These are phyloP conservation scores for Zychaea mexicana DNA, from an alignment of 371 early-diverging fungal species.

Conservation along the genomic window DNA sequence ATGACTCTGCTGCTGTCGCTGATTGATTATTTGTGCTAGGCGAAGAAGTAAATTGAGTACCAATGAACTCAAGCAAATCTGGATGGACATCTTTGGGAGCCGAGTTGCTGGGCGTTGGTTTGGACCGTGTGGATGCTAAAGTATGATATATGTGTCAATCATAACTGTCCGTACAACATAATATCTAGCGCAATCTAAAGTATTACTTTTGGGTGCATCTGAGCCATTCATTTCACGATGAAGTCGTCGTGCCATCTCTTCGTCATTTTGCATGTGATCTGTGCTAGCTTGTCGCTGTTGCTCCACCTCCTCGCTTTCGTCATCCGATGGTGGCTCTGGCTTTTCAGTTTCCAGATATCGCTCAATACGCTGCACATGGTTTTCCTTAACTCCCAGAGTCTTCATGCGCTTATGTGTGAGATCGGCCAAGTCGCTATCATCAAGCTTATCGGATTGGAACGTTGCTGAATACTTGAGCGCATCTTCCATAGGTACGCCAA, in stretches of 20 bases:
- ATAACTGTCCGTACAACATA: neutral
- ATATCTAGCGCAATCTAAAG: slow-evolving; percentile 5
- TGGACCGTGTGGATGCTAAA: slow-evolving; percentile 16
- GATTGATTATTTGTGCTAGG: slow-evolving; percentile 15
- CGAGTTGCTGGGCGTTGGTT: slow-evolving; percentile 45
- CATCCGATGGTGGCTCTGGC: slow-evolving; percentile 41
- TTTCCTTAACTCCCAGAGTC: slow-evolving; percentile 80
- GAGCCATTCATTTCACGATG: slow-evolving; percentile 56
- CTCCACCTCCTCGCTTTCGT: slow-evolving; percentile 27
- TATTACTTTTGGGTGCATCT: slow-evolving; percentile 21
- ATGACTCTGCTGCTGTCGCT: neutral
- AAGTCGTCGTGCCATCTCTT: slow-evolving; percentile 72
- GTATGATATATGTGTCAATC: neutral
- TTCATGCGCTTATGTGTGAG: slow-evolving; percentile 76
- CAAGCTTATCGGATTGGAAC: slow-evolving; percentile 85
- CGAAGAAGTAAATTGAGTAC: slow-evolving; percentile 28
- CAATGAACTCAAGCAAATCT: slow-evolving; percentile 39
- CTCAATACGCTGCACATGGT: slow-evolving; percentile 78
- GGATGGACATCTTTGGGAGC: slow-evolving; percentile 50
- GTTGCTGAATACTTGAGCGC: slow-evolving; percentile 79
- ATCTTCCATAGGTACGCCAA: slow-evolving; percentile 74
- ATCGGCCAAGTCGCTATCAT: slow-evolving; percentile 72
- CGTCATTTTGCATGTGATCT: slow-evolving; percentile 53
- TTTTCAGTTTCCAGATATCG: slow-evolving; percentile 56
- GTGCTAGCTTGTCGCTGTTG: slow-evolving; percentile 10